Percentiles rank a stretch among this genome's conserved stretches.
Evolutionary conservation across 1,284 basidiomycete species (phyloP).

Genomic region (Boletus mariae): DNA sequence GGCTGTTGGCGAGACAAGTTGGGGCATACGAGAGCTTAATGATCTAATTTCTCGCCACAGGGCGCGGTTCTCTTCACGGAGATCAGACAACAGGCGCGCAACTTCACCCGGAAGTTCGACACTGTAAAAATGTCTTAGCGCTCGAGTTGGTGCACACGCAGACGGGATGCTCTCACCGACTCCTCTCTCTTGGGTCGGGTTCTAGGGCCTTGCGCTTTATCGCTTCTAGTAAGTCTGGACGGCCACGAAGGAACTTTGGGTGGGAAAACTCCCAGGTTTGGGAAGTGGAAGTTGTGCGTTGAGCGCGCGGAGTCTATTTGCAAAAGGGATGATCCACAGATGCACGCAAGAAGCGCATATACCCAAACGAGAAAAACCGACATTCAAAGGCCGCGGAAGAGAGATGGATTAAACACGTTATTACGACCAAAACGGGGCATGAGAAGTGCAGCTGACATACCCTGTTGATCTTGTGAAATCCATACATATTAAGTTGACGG

Average conservation of each 20-base stretch:
- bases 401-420: constrained; percentile 11
- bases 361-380: constrained; percentile 6
- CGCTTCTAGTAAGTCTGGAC: constrained; percentile 80
- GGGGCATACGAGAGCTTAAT: constrained; percentile 34
- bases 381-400: constrained; percentile 13
- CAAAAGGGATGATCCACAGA: background rate
- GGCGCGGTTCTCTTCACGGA: constrained; percentile 64
- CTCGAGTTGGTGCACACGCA: background rate
- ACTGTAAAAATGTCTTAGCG: constrained; percentile 32
- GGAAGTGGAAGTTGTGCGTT: constrained; percentile 72
- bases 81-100: constrained; percentile 60
- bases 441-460: constrained; percentile 37
- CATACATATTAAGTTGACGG: constrained; percentile 88
- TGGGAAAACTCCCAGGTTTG: constrained; percentile 91
- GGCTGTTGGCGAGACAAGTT: constrained; percentile 6
- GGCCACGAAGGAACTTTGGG: constrained; percentile 77
- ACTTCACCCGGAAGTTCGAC: constrained; percentile 78
- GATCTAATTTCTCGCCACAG: constrained; percentile 40
- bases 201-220: constrained; percentile 84
- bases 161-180: constrained; percentile 18
- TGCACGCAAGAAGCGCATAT: constrained; percentile 1
- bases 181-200: constrained; percentile 52
- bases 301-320: constrained; percentile 75
- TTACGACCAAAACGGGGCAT: constrained; percentile 9
- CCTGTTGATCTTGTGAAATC: constrained; percentile 81